Evolutionary conservation across 495 filamentous ascomycete species (phyloP).

Genomic region (Penicillium robsamsonii): DNA sequence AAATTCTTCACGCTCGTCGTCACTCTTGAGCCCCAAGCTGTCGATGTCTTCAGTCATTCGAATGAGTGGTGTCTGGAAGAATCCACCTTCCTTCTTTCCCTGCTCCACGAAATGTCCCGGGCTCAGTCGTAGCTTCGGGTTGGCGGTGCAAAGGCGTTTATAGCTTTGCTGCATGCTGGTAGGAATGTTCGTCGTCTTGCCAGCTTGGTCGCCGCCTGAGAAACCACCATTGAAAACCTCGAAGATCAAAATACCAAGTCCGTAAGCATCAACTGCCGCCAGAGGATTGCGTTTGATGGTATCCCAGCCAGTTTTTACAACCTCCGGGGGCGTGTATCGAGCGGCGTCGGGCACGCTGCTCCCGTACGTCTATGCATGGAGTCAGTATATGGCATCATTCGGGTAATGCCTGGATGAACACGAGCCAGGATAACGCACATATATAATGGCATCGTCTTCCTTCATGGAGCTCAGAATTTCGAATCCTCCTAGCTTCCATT

Average conservation of each 20-base stretch:
- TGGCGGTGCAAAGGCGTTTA: conserved; percentile 80
- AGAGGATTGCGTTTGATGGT: conserved; percentile 77
- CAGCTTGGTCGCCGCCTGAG: conserved; percentile 66
- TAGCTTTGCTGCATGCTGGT: conserved; percentile 85
- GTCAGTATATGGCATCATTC: conserved; percentile 12
- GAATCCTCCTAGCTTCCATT: conserved; percentile 95
- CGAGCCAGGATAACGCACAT: conserved; percentile 54
- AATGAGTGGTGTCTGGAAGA: conserved; percentile 91
- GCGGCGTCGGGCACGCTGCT: conserved; percentile 79
- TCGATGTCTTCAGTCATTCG: conserved; percentile 89
- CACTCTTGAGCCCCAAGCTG: conserved; percentile 81
- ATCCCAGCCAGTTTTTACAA: conserved; percentile 85
- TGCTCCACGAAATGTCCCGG: conserved; percentile 87
- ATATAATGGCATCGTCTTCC: conserved; percentile 89
- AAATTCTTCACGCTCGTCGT: conserved; percentile 80
- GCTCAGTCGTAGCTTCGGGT: conserved; percentile 82
- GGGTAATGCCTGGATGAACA: neutral
- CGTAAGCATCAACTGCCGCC: conserved; percentile 80
- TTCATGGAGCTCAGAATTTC: conserved; percentile 93
- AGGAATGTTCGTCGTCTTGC: conserved; percentile 83
- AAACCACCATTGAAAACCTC: conserved; percentile 90
- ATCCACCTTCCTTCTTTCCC: conserved; percentile 74
- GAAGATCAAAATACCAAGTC: conserved; percentile 78
- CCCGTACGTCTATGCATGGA: conserved; percentile 64
- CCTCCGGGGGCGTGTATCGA: conserved; percentile 80